Conservation (phyloP, 306 rosid genomes). For the Pyrus betulifolia region DNA sequence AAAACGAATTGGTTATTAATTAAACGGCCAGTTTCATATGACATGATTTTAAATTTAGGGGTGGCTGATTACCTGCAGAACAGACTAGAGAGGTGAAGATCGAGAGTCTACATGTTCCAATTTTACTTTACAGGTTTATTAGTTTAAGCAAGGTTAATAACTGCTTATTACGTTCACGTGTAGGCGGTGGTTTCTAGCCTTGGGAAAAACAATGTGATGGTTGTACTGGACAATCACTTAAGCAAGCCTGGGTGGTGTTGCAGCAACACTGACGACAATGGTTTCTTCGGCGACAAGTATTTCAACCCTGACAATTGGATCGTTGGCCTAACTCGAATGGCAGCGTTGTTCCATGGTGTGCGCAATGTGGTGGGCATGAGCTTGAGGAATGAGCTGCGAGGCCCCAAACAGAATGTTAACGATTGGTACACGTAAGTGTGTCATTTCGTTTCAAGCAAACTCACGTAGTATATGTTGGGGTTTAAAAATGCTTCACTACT, state of each 20-base stretch:
- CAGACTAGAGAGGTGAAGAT: too few relatives aligned
- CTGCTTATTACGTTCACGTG: background rate
- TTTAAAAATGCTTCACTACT: too few relatives aligned
- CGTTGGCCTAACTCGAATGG: conserved; percentile 64
- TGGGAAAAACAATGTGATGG: conserved; percentile 58
- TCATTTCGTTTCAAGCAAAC: background rate
- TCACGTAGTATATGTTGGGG: too few relatives aligned
- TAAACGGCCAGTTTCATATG: too few relatives aligned
- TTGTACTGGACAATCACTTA: conserved; percentile 69
- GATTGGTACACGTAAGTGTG: conserved; percentile 70
- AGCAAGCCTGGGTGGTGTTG: conserved; percentile 84
- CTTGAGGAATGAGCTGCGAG: conserved; percentile 79
- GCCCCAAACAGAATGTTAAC: conserved; percentile 57
- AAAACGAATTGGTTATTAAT: too few relatives aligned
- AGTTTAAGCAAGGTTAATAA: background rate
- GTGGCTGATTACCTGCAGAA: too few relatives aligned
- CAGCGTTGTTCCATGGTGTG: conserved; percentile 51
- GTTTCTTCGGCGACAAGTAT: conserved; percentile 65
- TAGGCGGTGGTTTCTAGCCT: conserved; percentile 60
- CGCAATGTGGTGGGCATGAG: conserved; percentile 70
- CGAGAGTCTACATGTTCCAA: background rate
- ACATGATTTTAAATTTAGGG: too few relatives aligned
- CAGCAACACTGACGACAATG: conserved; percentile 54
- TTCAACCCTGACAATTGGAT: conserved; percentile 64
- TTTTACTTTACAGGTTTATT: background rate